Conservation (phyloP, 1,139 yeast genomes). For the Yamadazyma aaseri region DNA sequence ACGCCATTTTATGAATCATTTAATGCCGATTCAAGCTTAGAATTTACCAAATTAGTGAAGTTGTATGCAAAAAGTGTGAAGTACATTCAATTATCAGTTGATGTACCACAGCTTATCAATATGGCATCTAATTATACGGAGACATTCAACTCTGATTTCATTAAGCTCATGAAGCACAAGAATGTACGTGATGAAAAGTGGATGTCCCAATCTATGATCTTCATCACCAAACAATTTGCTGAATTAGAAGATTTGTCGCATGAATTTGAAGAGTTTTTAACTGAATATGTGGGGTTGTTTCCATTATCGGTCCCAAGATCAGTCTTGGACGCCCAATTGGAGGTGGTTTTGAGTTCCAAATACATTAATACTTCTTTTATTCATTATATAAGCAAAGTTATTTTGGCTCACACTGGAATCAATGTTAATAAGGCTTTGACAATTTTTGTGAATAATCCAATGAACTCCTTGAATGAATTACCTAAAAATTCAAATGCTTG, state of each 20-base stretch:
- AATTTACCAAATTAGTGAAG: constrained; percentile 1
- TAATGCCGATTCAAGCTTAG: constrained; percentile 2
- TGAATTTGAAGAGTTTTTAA: constrained; percentile 30
- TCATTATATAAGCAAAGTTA: constrained; percentile 33
- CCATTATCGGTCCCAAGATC: constrained; percentile 44
- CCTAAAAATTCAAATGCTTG: constrained; percentile 22
- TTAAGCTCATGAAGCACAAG: constrained; percentile 5
- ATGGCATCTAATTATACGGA: constrained; percentile 5
- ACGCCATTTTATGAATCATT: constrained; percentile 4
- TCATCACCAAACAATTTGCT: constrained; percentile 63
- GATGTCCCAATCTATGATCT: constrained; percentile 53
- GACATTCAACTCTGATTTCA: constrained; percentile 8
- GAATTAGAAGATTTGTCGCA: constrained; percentile 39
- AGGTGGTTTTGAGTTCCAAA: constrained; percentile 51
- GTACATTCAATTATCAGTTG: background rate
- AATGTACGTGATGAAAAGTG: constrained; percentile 22
- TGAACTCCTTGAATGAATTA: constrained; percentile 25
- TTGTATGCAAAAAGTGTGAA: constrained; percentile 4
- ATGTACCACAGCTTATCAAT: constrained; percentile 3
- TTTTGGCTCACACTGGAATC: constrained; percentile 32
- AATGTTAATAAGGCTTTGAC: constrained; percentile 63
- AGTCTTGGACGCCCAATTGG: constrained; percentile 65
- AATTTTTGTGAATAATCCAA: constrained; percentile 54
- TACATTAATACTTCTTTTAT: constrained; percentile 43
- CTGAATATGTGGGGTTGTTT: constrained; percentile 13